Percentiles rank a stretch among this genome's conserved stretches.
These are phyloP conservation scores for Pseudogymnoascus sp. DNA, from an alignment of 2,329 filamentous ascomycete genomes.

Conservation along the genomic window DNA sequence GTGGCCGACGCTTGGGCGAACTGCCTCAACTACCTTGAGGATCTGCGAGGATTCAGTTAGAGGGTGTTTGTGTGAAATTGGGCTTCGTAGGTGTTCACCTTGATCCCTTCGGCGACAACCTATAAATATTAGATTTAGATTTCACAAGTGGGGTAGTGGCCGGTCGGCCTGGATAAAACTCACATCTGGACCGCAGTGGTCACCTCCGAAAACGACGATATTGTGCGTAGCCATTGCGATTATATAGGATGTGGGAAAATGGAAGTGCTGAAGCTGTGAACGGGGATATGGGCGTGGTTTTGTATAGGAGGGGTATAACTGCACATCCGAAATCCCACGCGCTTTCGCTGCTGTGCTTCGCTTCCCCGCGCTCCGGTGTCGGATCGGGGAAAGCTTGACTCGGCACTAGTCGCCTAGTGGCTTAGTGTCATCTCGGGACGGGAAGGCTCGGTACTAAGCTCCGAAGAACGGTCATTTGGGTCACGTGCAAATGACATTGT, in stretches of 20 bases:
- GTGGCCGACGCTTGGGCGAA: constrained; percentile 57
- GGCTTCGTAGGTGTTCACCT: constrained; percentile 44
- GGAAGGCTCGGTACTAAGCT: constrained; percentile 1
- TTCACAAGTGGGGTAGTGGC: neutral
- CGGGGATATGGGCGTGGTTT: neutral
- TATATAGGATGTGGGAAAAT: neutral
- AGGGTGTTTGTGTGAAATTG: neutral
- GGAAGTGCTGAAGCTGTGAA: neutral
- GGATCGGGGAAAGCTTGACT: constrained; percentile 8
- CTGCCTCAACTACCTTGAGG: constrained; percentile 68
- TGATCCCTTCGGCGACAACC: constrained; percentile 79
- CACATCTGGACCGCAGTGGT: constrained; percentile 83
- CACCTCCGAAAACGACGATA: constrained; percentile 73
- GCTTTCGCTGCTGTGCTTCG: constrained; percentile 2
- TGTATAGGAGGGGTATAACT: constrained; percentile 4
- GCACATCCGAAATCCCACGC: constrained; percentile 1
- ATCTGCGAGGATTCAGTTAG: constrained; percentile 43
- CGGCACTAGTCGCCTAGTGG: neutral
- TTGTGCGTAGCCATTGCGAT: constrained; percentile 59
- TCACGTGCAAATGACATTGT: neutral
- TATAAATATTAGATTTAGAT: constrained; percentile 30
- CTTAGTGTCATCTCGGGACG: constrained; percentile 6
- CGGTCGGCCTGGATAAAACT: constrained; percentile 23
- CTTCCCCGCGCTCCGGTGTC: constrained; percentile 8
- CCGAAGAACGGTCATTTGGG: constrained; percentile 2